Conservation (phyloP, 2,329 filamentous ascomycete species). For the Arthrobotrys sinensis region DNA sequence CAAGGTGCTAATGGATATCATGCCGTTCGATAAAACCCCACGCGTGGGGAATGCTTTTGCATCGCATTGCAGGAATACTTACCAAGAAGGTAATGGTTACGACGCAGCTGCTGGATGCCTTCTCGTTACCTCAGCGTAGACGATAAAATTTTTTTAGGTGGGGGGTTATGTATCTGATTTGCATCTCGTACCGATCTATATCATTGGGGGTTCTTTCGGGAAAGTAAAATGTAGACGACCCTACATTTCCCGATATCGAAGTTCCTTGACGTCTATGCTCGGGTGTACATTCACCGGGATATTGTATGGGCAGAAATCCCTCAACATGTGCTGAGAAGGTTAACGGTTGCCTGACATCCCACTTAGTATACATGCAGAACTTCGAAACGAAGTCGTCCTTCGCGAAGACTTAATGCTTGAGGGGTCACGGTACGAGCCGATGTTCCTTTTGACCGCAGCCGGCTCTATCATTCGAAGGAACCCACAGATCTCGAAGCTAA, state of each 20-base stretch:
- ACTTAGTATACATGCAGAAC: neutral
- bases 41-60: slow-evolving; percentile 14
- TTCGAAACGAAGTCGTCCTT: neutral
- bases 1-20: neutral
- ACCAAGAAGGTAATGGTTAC: slow-evolving; percentile 1
- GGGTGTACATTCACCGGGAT: neutral
- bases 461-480: neutral
- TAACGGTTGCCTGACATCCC: neutral
- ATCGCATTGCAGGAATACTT: slow-evolving; percentile 14
- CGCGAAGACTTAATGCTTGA: neutral
- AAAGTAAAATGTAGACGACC: neutral
- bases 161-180: slow-evolving; percentile 13
- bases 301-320: slow-evolving; percentile 6
- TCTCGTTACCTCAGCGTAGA: neutral
- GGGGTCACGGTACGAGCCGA: neutral
- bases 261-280: neutral
- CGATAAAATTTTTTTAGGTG: slow-evolving; percentile 3
- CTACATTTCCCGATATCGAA: slow-evolving; percentile 6
- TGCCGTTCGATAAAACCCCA: slow-evolving; percentile 9
- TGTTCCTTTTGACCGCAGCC: slow-evolving; percentile 1
- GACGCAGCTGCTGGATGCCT: neutral
- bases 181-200: neutral
- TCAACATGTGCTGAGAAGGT: slow-evolving; percentile 1
- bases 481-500: neutral
- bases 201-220: slow-evolving; percentile 2